Evolutionary conservation across 2,329 filamentous ascomycete genomes (phyloP).

Genomic region (Pseudonectria buxi): DNA sequence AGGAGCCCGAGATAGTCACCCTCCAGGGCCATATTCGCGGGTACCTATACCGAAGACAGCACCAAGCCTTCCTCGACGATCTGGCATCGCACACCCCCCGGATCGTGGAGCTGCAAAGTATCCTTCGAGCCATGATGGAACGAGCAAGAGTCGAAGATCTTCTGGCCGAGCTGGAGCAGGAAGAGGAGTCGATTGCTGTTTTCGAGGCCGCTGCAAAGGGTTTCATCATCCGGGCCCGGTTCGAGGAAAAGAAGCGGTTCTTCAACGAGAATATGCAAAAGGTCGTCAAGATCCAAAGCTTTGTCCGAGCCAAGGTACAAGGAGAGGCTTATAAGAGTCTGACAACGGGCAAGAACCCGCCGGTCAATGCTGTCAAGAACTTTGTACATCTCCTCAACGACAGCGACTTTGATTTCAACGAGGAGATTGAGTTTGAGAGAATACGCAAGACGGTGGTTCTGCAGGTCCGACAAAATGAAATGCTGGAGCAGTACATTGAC

Average conservation of each 20-base stretch:
- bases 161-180: constrained; percentile 70
- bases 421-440: constrained; percentile 94
- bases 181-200: constrained; percentile 69
- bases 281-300: constrained; percentile 97
- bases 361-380: constrained; percentile 93
- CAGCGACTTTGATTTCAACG: constrained; percentile 97
- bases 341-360: constrained; percentile 92
- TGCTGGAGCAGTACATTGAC: constrained; percentile 95
- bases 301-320: constrained; percentile 88
- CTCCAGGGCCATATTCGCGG: constrained; percentile 65
- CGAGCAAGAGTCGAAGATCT: constrained; percentile 67
- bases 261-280: constrained; percentile 98
- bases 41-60: constrained; percentile 54
- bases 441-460: constrained; percentile 94
- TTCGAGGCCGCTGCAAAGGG: constrained; percentile 71
- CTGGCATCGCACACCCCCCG: constrained; percentile 62
- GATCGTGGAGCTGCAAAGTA: constrained; percentile 64
- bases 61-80: constrained; percentile 58
- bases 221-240: constrained; percentile 65
- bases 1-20: constrained; percentile 49
- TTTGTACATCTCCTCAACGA: constrained; percentile 97
- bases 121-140: constrained; percentile 71
- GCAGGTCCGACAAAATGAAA: constrained; percentile 93
- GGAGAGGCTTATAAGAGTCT: constrained; percentile 97
- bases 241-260: constrained; percentile 78